Conservation (phyloP, 2,329 filamentous ascomycete genomes). For the Ophiostoma sp. region DNA sequence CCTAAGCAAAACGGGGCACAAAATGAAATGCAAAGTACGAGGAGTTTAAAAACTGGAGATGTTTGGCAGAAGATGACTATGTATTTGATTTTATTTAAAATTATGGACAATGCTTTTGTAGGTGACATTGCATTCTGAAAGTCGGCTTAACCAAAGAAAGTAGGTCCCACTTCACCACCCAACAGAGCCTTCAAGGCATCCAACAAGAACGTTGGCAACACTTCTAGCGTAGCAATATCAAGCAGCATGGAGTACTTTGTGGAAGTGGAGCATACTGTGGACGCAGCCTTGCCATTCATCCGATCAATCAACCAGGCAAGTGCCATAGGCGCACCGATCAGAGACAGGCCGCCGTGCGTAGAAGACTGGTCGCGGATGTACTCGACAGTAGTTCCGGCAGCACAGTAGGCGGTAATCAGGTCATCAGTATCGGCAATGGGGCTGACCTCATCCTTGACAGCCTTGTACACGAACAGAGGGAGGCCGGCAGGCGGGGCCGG, state of each 20-base stretch:
- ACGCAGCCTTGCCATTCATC: background rate
- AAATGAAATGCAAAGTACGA: too few relatives aligned
- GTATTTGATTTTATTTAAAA: background rate
- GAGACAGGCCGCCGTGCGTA: slow-evolving; percentile 11
- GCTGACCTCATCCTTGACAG: slow-evolving; percentile 42
- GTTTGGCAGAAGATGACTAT: too few relatives aligned
- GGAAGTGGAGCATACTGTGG: background rate
- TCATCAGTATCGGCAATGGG: slow-evolving; percentile 23
- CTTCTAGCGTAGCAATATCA: background rate
- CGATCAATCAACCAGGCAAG: slow-evolving; percentile 20
- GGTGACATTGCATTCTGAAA: too few relatives aligned
- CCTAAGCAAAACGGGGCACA: too few relatives aligned
- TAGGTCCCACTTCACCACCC: background rate
- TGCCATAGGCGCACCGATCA: slow-evolving; percentile 14
- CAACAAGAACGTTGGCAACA: background rate
- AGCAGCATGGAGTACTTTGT: slow-evolving; percentile 8
- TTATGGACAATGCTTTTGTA: background rate
- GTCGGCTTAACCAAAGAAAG: background rate
- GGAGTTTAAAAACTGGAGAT: too few relatives aligned
- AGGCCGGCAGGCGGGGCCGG: slow-evolving; percentile 33
- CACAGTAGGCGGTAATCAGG: slow-evolving; percentile 18
- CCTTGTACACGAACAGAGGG: slow-evolving; percentile 50
- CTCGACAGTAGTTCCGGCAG: slow-evolving; percentile 6
- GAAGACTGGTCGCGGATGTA: slow-evolving; percentile 19
- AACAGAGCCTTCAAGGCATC: background rate